Percentiles rank a stretch among this genome's conserved stretches.
phyloP scores from a whole-genome alignment of 176 grass and related monocot genomes.

The Thalia dealbata region DNA sequence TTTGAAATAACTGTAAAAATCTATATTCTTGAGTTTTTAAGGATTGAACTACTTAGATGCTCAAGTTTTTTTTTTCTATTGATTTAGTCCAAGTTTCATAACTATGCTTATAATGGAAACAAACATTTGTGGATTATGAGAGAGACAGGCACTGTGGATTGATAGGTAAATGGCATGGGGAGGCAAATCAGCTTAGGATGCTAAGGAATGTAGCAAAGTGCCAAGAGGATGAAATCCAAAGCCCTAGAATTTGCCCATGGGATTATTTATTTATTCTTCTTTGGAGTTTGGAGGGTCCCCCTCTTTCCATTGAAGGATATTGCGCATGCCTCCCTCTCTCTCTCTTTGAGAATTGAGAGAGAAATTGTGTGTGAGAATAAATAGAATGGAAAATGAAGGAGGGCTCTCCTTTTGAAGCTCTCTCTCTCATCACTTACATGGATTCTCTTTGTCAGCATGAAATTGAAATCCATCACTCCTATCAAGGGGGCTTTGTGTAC shows the following conservation, averaged over 20 bases:
- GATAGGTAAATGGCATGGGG: constrained; percentile 22
- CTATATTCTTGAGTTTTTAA: no score
- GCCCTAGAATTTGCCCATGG: background rate
- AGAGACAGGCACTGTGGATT: constrained; percentile 2
- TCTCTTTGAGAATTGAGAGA: background rate
- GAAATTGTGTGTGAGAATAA: no score
- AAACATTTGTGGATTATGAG: background rate
- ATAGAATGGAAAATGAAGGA: background rate
- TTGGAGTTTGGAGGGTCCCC: background rate
- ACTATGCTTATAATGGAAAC: constrained; percentile 13
- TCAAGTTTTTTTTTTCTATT: no score
- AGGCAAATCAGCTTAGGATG: constrained; percentile 20
- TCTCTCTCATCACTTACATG: background rate
- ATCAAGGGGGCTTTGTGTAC: constrained; percentile 4
- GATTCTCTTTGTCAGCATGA: constrained; percentile 26
- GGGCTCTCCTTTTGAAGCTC: constrained; percentile 25
- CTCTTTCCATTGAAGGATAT: background rate
- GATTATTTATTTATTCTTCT: background rate
- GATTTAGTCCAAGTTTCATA: no score
- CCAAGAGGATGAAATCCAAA: constrained; percentile 12
- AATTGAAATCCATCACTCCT: constrained; percentile 17
- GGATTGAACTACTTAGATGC: no score
- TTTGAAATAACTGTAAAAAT: no score
- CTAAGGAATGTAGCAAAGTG: constrained; percentile 16
- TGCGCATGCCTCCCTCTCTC: background rate